Conservation (phyloP, 768 basidiomycete species). For the Plicaturopsis crispa region DNA sequence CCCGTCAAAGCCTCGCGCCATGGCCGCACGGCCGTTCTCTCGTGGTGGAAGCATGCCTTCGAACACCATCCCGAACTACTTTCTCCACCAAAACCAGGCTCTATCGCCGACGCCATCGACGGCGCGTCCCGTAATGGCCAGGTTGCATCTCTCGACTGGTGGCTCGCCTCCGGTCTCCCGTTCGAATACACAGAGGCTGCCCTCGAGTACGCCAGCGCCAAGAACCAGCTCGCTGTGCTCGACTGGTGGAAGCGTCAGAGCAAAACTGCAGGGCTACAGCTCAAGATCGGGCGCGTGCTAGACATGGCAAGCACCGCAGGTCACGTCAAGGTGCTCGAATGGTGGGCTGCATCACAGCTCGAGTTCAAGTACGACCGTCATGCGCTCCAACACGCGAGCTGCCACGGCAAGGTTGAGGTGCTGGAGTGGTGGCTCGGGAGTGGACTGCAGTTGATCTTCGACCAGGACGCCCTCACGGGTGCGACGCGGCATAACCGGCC, state of each 20-base stretch:
- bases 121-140: slow-evolving; percentile 74
- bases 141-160: slow-evolving; percentile 74
- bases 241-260: slow-evolving; percentile 78
- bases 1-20: slow-evolving; percentile 73
- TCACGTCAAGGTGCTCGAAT: slow-evolving; percentile 68
- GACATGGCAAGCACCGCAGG: slow-evolving; percentile 80
- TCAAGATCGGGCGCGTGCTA: slow-evolving; percentile 81
- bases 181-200: slow-evolving; percentile 76
- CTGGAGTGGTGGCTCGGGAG: slow-evolving; percentile 80
- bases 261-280: slow-evolving; percentile 37
- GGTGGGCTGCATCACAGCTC: slow-evolving; percentile 77
- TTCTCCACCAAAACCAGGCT: slow-evolving; percentile 41
- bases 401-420: slow-evolving; percentile 72
- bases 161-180: slow-evolving; percentile 56
- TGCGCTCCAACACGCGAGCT: slow-evolving; percentile 72
- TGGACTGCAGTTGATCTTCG: slow-evolving; percentile 70
- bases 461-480: slow-evolving; percentile 70
- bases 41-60: slow-evolving; percentile 73
- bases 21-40: slow-evolving; percentile 63
- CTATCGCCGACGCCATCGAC: slow-evolving; percentile 67
- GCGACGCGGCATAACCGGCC: slow-evolving; percentile 79
- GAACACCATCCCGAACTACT: slow-evolving; percentile 56
- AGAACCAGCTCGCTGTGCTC: slow-evolving; percentile 67
- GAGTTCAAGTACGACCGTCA: slow-evolving; percentile 75
- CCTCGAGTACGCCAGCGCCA: slow-evolving; percentile 72